Percentiles rank a stretch among this genome's conserved stretches.
phyloP scores from a whole-genome alignment of 768 basidiomycete genomes.

The Pulveroboletus frians region DNA sequence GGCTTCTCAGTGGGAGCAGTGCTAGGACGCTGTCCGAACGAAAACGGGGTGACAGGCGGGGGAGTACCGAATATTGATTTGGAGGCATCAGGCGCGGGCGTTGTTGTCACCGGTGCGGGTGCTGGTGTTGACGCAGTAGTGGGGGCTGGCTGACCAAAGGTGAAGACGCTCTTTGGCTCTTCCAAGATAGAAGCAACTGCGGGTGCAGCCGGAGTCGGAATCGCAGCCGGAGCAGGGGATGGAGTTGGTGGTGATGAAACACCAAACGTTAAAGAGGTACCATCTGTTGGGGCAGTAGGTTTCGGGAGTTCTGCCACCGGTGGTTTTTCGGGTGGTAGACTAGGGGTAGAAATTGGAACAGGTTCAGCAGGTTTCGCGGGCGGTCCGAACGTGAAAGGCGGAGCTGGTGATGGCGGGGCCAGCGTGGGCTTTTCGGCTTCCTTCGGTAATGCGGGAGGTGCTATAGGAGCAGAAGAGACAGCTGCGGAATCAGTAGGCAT shows the following conservation, averaged over 20 bases:
- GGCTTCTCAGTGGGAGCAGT: constrained; percentile 23
- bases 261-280: constrained; percentile 27
- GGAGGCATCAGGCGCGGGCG: constrained; percentile 31
- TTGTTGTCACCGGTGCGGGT: constrained; percentile 3
- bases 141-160: constrained; percentile 27
- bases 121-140: constrained; percentile 5
- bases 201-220: constrained; percentile 9
- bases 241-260: constrained; percentile 14
- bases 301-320: constrained; percentile 5
- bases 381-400: constrained; percentile 29
- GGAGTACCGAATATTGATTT: constrained; percentile 40
- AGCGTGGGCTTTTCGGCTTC: constrained; percentile 14
- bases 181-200: constrained; percentile 12
- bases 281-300: constrained; percentile 3
- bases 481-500: constrained; percentile 1
- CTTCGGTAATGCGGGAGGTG: constrained; percentile 11
- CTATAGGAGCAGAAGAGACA: constrained; percentile 4
- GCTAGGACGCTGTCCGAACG: constrained; percentile 36
- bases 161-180: constrained; percentile 30
- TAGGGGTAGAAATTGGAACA: constrained; percentile 1
- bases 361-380: constrained; percentile 22
- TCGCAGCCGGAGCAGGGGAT: constrained; percentile 1
- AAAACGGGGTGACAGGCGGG: constrained; percentile 33
- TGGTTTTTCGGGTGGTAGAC: constrained; percentile 10
- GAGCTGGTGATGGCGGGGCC: constrained; percentile 3